phyloP scores from a whole-genome alignment of 306 rosid species.

The Parietaria judaica region DNA sequence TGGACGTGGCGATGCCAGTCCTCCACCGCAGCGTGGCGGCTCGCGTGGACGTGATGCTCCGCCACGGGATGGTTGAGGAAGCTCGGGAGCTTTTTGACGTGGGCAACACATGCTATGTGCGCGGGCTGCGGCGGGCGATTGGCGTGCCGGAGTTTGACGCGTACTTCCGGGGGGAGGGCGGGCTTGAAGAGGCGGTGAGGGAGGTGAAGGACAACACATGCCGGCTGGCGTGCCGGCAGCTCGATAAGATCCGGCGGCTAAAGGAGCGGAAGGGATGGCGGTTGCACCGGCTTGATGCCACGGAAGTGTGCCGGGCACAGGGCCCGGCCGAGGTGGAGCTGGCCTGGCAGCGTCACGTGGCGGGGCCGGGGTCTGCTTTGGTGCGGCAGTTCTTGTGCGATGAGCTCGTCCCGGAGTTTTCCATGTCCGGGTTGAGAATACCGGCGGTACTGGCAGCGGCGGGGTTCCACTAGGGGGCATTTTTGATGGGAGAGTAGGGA shows the following conservation, averaged over 20 bases:
- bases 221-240: conserved; percentile 49
- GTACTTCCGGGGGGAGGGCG: conserved; percentile 36
- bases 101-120: conserved; percentile 28
- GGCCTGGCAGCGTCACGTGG: conserved; percentile 58
- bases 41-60: conserved; percentile 63
- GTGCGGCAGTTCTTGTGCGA: conserved; percentile 40
- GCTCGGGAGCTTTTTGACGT: conserved; percentile 39
- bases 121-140: conserved; percentile 64
- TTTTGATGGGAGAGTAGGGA: background rate
- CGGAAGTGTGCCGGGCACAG: conserved; percentile 44
- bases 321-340: conserved; percentile 43
- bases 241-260: conserved; percentile 48
- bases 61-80: conserved; percentile 56
- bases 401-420: background rate
- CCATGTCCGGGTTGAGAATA: conserved; percentile 9
- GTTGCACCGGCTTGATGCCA: conserved; percentile 57
- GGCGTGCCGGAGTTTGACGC: conserved; percentile 78
- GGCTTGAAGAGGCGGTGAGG: conserved; percentile 35
- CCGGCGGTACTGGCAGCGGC: conserved; percentile 21
- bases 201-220: conserved; percentile 51
- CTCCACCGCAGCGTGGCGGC: conserved; percentile 39
- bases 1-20: conserved; percentile 45
- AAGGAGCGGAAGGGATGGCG: conserved; percentile 53
- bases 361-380: conserved; percentile 37
- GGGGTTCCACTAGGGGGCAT: conserved; percentile 18